Base-by-base conservation (phyloP, 2,329 filamentous ascomycete genomes). In the Aureobasidium sp. region DNA sequence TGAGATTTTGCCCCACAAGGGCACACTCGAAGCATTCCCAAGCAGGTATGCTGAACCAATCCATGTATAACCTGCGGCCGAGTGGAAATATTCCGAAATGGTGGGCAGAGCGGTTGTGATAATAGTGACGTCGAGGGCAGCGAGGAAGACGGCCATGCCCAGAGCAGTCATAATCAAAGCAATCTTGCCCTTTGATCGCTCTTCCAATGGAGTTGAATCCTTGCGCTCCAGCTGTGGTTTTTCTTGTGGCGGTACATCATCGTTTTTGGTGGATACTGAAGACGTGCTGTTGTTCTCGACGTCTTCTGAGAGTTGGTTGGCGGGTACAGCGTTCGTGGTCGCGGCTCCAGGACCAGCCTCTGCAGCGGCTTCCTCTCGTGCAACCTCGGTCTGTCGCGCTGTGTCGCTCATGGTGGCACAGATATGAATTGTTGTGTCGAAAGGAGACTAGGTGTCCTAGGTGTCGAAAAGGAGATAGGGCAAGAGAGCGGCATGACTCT, bases 81-180 rank as follows among this genome's bases (percentile, higher is more conserved):
- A 80, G 20, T 81, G 71, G 67, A 84, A 82, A 37, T 81, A 72
- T 64, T 79, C 76, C 17, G 78, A 77, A 58, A 87, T 86, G 1
- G 83, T 85, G 0, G 84, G 84, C 0, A 86, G 73, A 2, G 84
- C 83, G 3, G 84, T 86, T 0, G 84, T 82, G 59, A 87, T 78
- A 65, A 86, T 86, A 0, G 84, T 85, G 70, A 85, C 83, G 67
- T 86, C 84, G 44, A 86, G 72, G 36, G 84, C 84, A 12, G 83
- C 82, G 29, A 86, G 77, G 60, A 85, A 83, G 14, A 86, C 75
- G 8, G 82, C 82, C 71, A 84, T 78, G 63, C 73, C 70, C 1
- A 81, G 71, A 3, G 79, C 78, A 31, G 75, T 68, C 79, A 81
- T 81, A 66, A 82, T 81, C 62, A 81, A 64, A 6, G 74, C 73